A percentile compares a stretch with the other conserved stretches of the same genome.
Conservation (phyloP, 2,329 filamentous ascomycete genomes). For the Stachybotrys chartarum region DNA sequence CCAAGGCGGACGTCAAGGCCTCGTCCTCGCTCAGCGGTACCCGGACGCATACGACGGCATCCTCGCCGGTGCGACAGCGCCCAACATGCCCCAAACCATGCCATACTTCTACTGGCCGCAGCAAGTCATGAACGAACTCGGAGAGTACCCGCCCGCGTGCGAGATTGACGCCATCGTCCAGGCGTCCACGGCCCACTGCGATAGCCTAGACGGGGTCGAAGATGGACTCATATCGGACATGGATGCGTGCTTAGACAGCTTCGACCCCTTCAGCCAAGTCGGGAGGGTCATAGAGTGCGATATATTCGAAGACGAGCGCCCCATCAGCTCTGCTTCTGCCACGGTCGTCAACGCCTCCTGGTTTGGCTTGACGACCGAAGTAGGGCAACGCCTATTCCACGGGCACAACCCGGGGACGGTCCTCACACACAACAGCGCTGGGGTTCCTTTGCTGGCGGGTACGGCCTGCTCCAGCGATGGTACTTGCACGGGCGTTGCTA, state of each 20-base stretch:
- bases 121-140: not conserved
- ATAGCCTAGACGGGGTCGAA: constrained; percentile 34
- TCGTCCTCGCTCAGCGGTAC: constrained; percentile 40
- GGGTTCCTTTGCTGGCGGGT: not conserved
- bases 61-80: constrained; percentile 31
- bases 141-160: not conserved
- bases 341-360: not conserved
- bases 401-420: not conserved
- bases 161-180: constrained; percentile 20
- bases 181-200: constrained; percentile 31
- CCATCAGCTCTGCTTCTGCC: not conserved
- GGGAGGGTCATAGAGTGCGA: not conserved
- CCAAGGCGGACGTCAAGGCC: constrained; percentile 45
- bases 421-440: not conserved
- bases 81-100: constrained; percentile 19
- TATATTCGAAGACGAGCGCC: not conserved
- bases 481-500: not conserved
- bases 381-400: not conserved
- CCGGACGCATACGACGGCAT: constrained; percentile 47
- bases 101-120: not conserved
- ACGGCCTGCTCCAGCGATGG: not conserved
- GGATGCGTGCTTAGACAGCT: not conserved
- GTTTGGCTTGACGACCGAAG: not conserved
- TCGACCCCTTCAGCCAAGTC: not conserved
- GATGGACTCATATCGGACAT: constrained; percentile 35